Conservation (phyloP, 306 rosid genomes). For the Corylus heterophylla region DNA sequence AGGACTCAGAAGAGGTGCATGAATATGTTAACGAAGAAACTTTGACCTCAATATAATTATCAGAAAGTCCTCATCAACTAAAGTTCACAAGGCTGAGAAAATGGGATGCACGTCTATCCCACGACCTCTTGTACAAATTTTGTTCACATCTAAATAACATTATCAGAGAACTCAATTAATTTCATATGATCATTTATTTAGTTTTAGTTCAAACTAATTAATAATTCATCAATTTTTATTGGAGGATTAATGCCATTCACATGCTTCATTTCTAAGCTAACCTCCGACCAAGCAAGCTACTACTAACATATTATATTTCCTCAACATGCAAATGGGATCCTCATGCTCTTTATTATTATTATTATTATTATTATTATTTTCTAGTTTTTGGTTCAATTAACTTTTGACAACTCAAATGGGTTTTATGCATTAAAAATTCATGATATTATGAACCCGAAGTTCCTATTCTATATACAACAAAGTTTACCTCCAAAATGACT, state of each 20-base stretch:
- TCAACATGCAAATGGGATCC: constrained; percentile 15
- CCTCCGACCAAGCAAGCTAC: constrained; percentile 43
- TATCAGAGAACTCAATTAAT: not conserved
- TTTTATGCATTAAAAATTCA: not conserved
- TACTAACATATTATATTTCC: constrained; percentile 33
- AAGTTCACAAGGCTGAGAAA: constrained; percentile 20
- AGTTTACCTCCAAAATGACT: not conserved
- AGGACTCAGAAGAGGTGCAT: not conserved
- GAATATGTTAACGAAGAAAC: constrained; percentile 8
- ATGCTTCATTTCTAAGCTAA: constrained; percentile 20
- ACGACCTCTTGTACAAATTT: not conserved
- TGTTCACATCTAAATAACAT: constrained; percentile 8
- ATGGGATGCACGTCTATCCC: constrained; percentile 65
- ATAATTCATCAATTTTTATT: constrained; percentile 1
- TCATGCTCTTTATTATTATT: constrained; percentile 1
- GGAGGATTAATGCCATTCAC: constrained; percentile 28
- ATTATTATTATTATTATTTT: not conserved
- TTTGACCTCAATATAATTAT: constrained; percentile 25
- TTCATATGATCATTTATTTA: not conserved
- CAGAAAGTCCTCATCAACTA: not conserved
- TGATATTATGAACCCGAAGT: not conserved
- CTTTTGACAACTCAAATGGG: constrained; percentile 5
- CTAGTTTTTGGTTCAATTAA: not conserved
- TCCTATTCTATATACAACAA: not conserved
- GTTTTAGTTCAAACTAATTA: not conserved